Conservation (phyloP, 1,139 yeast genomes). For the Magnusiomyces fungicola region DNA sequence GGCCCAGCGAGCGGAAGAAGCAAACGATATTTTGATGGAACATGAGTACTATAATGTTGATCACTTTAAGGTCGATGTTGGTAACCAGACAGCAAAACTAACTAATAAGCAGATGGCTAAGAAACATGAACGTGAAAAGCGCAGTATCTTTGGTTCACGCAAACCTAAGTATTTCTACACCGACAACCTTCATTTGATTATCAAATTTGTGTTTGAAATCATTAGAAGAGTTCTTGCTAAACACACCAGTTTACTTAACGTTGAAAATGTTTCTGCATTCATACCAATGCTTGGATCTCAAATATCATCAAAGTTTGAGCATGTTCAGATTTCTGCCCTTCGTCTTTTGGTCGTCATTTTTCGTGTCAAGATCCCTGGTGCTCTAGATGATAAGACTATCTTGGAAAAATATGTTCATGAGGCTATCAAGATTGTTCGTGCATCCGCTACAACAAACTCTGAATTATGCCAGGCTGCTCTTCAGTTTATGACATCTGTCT, state of each 20-base stretch:
- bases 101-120: conserved; percentile 31
- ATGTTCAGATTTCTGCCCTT: conserved; percentile 61
- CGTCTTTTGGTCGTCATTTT: conserved; percentile 55
- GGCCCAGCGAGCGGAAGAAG: conserved; percentile 28
- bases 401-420: conserved; percentile 29
- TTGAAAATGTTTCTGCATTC: conserved; percentile 61
- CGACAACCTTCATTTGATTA: conserved; percentile 46
- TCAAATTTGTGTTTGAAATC: conserved; percentile 67
- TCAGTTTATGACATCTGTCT: conserved; percentile 62
- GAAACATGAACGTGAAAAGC: conserved; percentile 38
- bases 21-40: conserved; percentile 20
- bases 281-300: conserved; percentile 62
- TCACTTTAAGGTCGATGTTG: conserved; percentile 61
- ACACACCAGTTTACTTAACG: conserved; percentile 44
- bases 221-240: conserved; percentile 65
- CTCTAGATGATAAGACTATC: conserved; percentile 39
- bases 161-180: conserved; percentile 8
- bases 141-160: conserved; percentile 36
- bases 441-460: conserved; percentile 68
- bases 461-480: conserved; percentile 81
- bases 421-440: conserved; percentile 60
- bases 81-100: conserved; percentile 7
- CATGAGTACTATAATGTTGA: conserved; percentile 18
- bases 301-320: conserved; percentile 61
- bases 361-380: conserved; percentile 47